Percentiles rank a stretch among this genome's conserved stretches.
These are phyloP conservation scores for Penicillium sp. DNA, from an alignment of 2,329 filamentous ascomycete genomes.

Conservation along the genomic window DNA sequence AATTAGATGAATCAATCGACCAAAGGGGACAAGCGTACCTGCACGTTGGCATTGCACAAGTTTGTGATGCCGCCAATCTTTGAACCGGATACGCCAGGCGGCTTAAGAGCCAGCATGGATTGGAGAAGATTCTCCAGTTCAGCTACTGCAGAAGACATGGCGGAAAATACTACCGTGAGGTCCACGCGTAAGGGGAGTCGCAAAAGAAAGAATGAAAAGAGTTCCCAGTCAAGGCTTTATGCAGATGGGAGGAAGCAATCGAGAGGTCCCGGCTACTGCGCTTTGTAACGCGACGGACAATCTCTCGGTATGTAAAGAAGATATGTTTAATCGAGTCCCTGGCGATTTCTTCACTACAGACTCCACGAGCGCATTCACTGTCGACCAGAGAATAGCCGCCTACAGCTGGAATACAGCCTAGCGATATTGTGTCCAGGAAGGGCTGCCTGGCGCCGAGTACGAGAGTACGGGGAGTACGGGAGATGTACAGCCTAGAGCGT, in stretches of 20 bases:
- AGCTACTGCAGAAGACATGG: constrained; percentile 80
- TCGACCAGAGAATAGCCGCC: constrained; percentile 34
- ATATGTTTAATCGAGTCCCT: constrained; percentile 27
- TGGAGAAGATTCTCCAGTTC: constrained; percentile 88
- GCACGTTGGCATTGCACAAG: constrained; percentile 83
- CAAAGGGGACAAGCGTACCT: constrained; percentile 59
- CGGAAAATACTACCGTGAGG: constrained; percentile 21
- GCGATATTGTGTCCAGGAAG: constrained; percentile 31
- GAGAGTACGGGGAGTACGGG: constrained; percentile 32
- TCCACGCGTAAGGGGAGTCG: not conserved
- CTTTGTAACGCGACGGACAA: not conserved
- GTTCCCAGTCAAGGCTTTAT: not conserved
- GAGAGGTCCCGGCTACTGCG: constrained; percentile 14
- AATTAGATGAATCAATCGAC: not conserved
- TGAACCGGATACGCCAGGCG: constrained; percentile 89
- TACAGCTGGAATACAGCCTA: constrained; percentile 44
- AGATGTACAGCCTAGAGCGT: constrained; percentile 35
- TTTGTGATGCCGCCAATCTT: constrained; percentile 85
- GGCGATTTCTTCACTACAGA: constrained; percentile 42
- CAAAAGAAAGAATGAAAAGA: not conserved
- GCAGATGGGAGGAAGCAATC: constrained; percentile 10
- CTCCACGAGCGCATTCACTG: constrained; percentile 35
- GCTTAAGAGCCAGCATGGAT: constrained; percentile 86
- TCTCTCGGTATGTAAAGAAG: constrained; percentile 13
- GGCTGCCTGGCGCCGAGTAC: constrained; percentile 36